Evolutionary conservation across 1,284 basidiomycete genomes (phyloP).

Genomic region (Boletus albobrunnescens): DNA sequence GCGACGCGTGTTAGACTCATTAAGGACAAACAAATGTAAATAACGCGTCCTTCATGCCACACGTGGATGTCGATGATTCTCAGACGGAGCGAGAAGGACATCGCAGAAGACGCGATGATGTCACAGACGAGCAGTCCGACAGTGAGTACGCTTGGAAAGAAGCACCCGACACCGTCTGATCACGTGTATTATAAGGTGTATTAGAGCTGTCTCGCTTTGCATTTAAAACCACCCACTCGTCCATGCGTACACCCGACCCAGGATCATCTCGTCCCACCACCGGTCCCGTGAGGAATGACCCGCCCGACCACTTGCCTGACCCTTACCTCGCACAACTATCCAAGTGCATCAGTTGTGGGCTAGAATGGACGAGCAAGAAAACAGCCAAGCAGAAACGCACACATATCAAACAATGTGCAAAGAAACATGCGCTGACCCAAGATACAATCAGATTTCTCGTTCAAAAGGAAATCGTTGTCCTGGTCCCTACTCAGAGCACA

Average conservation of each 20-base stretch:
- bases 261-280: slow-evolving; percentile 2
- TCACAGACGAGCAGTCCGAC: background rate
- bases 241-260: background rate
- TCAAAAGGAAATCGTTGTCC: slow-evolving; percentile 41
- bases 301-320: slow-evolving; percentile 39
- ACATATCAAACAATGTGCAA: slow-evolving; percentile 66
- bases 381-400: slow-evolving; percentile 53
- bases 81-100: background rate
- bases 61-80: background rate
- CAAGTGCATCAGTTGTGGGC: slow-evolving; percentile 63
- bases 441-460: slow-evolving; percentile 56
- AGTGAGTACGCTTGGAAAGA: slow-evolving; percentile 3
- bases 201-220: slow-evolving; percentile 35
- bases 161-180: background rate
- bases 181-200: background rate
- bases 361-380: slow-evolving; percentile 67
- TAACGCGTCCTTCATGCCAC: slow-evolving; percentile 31
- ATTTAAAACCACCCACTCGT: slow-evolving; percentile 13
- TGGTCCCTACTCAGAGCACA: background rate
- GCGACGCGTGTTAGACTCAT: slow-evolving; percentile 7
- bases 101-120: background rate
- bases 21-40: slow-evolving; percentile 28
- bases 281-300: background rate
- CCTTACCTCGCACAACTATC: slow-evolving; percentile 44
- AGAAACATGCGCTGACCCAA: slow-evolving; percentile 49